Evolutionary conservation across 257 asterid genomes (phyloP).

Genomic region (Solanum phureja): DNA sequence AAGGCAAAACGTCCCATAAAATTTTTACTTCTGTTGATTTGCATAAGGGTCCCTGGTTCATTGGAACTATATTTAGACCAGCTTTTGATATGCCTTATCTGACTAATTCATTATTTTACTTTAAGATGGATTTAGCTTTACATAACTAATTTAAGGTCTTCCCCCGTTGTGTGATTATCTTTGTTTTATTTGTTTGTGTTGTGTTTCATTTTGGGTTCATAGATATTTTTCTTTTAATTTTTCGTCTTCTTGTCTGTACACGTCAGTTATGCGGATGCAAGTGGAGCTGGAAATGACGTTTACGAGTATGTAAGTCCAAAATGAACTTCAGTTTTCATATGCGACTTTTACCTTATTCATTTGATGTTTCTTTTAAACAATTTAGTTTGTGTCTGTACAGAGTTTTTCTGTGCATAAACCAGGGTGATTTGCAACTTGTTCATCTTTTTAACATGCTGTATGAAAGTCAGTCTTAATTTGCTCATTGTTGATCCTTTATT

Average conservation of each 20-base stretch:
- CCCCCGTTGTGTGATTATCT: background rate
- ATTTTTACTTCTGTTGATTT: too few relatives aligned
- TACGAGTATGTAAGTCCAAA: conserved; percentile 45
- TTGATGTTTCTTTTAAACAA: background rate
- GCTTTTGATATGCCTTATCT: background rate
- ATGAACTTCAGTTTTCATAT: background rate
- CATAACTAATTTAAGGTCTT: background rate
- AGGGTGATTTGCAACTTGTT: background rate
- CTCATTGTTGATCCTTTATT: background rate
- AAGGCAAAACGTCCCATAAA: too few relatives aligned
- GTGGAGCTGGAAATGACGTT: conserved; percentile 59
- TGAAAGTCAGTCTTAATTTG: background rate
- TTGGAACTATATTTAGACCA: background rate
- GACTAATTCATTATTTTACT: background rate
- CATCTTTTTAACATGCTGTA: background rate
- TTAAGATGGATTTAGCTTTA: background rate
- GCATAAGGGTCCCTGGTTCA: too few relatives aligned
- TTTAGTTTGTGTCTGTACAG: background rate
- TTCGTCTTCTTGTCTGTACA: conserved; percentile 2
- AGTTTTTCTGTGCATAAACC: background rate
- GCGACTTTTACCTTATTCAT: background rate
- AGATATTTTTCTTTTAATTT: background rate
- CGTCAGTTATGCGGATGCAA: conserved; percentile 56
- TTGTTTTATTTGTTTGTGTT: background rate
- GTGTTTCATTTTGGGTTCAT: background rate